These are phyloP conservation scores for Xenoacremonium recifei DNA, from an alignment of 2,329 filamentous ascomycete genomes.

Conservation along the genomic window DNA sequence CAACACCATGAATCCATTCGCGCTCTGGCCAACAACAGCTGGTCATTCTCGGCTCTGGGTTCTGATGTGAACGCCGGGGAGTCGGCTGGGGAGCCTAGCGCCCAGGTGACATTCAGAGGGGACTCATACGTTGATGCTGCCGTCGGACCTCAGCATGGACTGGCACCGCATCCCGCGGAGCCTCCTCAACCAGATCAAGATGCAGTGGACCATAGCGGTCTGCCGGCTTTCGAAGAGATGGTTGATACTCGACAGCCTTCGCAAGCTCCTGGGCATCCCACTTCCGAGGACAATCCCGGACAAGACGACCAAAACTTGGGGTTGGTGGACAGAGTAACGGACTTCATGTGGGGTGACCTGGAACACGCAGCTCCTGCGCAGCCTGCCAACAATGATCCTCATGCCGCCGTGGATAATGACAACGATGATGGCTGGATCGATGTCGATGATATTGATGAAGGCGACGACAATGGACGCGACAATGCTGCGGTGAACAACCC, in stretches of 20 bases:
- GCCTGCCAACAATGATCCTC: constrained; percentile 53
- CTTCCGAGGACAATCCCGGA: background rate
- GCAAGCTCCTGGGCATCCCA: too few relatives aligned
- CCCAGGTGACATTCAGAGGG: too few relatives aligned
- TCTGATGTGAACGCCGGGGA: constrained; percentile 14
- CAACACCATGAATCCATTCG: constrained; percentile 42
- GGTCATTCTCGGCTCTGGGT: constrained; percentile 52
- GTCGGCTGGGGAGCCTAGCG: background rate
- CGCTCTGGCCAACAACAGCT: constrained; percentile 59
- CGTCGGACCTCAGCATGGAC: too few relatives aligned
- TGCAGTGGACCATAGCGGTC: too few relatives aligned
- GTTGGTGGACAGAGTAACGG: constrained; percentile 40
- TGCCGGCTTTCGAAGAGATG: too few relatives aligned
- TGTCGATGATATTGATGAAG: constrained; percentile 26
- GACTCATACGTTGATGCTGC: too few relatives aligned
- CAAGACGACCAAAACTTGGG: constrained; percentile 17
- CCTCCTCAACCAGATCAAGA: too few relatives aligned
- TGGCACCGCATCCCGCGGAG: too few relatives aligned
- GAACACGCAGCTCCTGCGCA: constrained; percentile 34
- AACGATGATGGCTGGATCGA: constrained; percentile 39
- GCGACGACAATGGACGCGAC: constrained; percentile 24
- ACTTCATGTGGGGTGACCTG: constrained; percentile 63
- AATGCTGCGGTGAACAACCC: constrained; percentile 44
- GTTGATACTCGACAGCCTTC: too few relatives aligned
- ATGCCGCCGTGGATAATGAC: constrained; percentile 32